These are phyloP conservation scores for Cutaneotrichosporon sp. DNA, from an alignment of 1,284 basidiomycete genomes.

Conservation along the genomic window DNA sequence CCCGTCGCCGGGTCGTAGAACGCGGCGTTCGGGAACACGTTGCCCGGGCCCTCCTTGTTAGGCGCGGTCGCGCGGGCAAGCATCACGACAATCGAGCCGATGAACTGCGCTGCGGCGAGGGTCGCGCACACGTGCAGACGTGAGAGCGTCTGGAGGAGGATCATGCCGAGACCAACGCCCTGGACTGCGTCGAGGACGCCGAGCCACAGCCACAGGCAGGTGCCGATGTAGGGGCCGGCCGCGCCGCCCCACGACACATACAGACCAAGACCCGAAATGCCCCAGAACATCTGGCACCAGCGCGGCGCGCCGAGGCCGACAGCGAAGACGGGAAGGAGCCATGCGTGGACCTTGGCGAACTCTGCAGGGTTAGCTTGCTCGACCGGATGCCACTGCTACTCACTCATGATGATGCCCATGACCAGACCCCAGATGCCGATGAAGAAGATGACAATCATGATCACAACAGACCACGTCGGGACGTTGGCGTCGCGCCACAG, in stretches of 20 bases:
- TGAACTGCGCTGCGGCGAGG: slow-evolving; percentile 72
- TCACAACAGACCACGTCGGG: slow-evolving; percentile 73
- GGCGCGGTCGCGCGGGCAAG: slow-evolving; percentile 53
- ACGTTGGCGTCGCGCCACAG: slow-evolving; percentile 75
- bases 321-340: slow-evolving; percentile 88
- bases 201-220: slow-evolving; percentile 87
- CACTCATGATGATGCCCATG: slow-evolving; percentile 68
- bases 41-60: slow-evolving; percentile 67
- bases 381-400: slow-evolving; percentile 21
- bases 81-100: slow-evolving; percentile 54
- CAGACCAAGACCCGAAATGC: slow-evolving; percentile 56
- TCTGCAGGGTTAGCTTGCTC: slow-evolving; percentile 40
- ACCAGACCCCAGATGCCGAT: slow-evolving; percentile 75
- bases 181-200: slow-evolving; percentile 89
- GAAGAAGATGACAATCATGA: slow-evolving; percentile 80
- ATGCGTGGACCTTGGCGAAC: slow-evolving; percentile 88
- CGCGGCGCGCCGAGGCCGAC: slow-evolving; percentile 85
- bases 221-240: slow-evolving; percentile 78
- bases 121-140: slow-evolving; percentile 89
- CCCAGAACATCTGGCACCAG: slow-evolving; percentile 75
- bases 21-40: slow-evolving; percentile 86
- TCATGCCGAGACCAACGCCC: slow-evolving; percentile 90
- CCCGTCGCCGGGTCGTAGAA: slow-evolving; percentile 73
- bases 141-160: slow-evolving; percentile 85
- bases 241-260: slow-evolving; percentile 88